Conservation (phyloP, 257 asterid genomes). For the Sherardia arvensis region DNA sequence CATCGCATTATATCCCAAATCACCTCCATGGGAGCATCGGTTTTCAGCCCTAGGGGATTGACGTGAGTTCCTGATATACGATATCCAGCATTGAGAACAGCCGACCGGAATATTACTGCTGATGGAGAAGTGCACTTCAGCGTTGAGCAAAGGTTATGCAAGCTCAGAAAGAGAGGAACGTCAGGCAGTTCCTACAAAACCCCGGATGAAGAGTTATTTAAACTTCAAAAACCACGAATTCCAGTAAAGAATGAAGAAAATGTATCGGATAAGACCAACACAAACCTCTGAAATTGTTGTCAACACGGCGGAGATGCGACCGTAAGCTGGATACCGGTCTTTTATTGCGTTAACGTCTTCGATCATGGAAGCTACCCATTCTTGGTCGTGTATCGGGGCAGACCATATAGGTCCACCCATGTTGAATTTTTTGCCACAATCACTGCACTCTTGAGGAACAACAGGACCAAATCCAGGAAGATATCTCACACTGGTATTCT, state of each 20-base stretch:
- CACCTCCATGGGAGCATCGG: constrained; percentile 97
- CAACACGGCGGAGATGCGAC: constrained; percentile 69
- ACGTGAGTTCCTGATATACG: constrained; percentile 94
- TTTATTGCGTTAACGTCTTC: constrained; percentile 59
- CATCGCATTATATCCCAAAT: constrained; percentile 99
- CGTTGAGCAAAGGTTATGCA: constrained; percentile 86
- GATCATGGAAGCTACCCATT: constrained; percentile 78
- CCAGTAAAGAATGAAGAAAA: background rate
- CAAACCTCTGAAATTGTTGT: constrained; percentile 89
- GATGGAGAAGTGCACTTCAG: constrained; percentile 95
- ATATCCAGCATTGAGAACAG: constrained; percentile 93
- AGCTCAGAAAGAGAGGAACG: constrained; percentile 83
- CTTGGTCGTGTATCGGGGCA: constrained; percentile 91
- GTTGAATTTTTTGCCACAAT: constrained; percentile 88
- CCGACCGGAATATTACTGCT: constrained; percentile 88
- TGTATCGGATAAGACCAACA: constrained; percentile 9
- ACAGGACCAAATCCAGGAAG: constrained; percentile 96
- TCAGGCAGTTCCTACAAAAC: constrained; percentile 79
- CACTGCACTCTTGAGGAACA: constrained; percentile 78
- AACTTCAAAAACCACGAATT: background rate
- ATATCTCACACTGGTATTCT: constrained; percentile 72
- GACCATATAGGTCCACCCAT: constrained; percentile 99
- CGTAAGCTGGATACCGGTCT: constrained; percentile 77
- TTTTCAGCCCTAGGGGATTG: constrained; percentile 77
- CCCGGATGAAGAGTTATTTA: background rate